These are phyloP conservation scores for Brassica juncea DNA, from an alignment of 345 rosid genomes.

Conservation along the genomic window DNA sequence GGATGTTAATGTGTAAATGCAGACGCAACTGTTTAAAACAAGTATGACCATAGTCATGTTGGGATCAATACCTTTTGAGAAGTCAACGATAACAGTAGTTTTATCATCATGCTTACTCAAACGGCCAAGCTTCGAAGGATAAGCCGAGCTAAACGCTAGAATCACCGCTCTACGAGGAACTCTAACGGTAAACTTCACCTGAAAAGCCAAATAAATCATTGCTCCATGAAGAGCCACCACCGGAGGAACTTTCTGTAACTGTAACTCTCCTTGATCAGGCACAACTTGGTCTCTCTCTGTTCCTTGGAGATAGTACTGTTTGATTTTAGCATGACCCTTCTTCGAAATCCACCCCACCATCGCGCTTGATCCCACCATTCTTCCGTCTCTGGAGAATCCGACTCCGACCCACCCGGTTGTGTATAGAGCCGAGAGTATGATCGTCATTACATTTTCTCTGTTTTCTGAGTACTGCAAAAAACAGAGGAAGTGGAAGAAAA, in stretches of 20 bases:
- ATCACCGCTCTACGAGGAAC: slow-evolving; percentile 62
- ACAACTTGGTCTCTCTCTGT: slow-evolving; percentile 56
- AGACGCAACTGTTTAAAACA: too few relatives aligned
- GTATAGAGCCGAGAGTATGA: slow-evolving; percentile 69
- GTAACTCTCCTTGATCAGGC: slow-evolving; percentile 73
- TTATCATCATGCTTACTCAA: slow-evolving; percentile 68
- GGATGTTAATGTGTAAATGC: too few relatives aligned
- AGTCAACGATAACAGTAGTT: slow-evolving; percentile 66
- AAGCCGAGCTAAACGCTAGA: slow-evolving; percentile 62
- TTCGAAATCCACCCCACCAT: slow-evolving; percentile 84
- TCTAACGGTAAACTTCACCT: slow-evolving; percentile 55
- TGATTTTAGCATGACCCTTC: slow-evolving; percentile 72
- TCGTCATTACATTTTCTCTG: slow-evolving; percentile 64
- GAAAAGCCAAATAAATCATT: slow-evolving; percentile 77
- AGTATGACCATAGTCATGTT: too few relatives aligned
- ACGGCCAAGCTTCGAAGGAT: slow-evolving; percentile 52
- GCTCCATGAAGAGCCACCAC: slow-evolving; percentile 74
- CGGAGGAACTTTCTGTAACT: slow-evolving; percentile 65
- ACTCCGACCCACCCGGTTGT: slow-evolving; percentile 94
- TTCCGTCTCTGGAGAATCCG: slow-evolving; percentile 82
- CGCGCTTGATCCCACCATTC: slow-evolving; percentile 89
- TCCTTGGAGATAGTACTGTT: slow-evolving; percentile 80
- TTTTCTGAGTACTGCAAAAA: slow-evolving; percentile 60
- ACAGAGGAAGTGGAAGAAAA: not conserved
- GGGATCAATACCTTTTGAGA: slow-evolving; percentile 52